Base-by-base conservation (phyloP, 2,329 filamentous ascomycete genomes). In the Colletotrichum filicis region DNA sequence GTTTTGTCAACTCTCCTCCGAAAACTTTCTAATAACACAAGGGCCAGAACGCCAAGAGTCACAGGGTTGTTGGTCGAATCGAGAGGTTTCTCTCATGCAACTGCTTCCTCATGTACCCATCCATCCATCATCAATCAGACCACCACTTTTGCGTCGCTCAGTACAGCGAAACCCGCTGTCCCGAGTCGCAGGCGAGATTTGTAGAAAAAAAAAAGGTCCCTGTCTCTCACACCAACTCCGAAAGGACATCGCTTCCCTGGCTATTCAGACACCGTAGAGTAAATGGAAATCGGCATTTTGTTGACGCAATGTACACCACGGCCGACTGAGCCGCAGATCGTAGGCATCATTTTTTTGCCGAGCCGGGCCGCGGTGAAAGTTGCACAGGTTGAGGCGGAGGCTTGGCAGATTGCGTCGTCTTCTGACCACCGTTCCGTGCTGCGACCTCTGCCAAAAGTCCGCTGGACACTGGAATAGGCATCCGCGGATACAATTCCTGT, bases 11-110 rank as follows among this genome's bases (percentile, higher is more conserved):
- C 35, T 55, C 49, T 62, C 60, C 61, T 46, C 35, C 56, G 28
- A 26, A 30, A 56, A 55, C 19, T 49, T 66, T 65, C 67, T 73
- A 73, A 32, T 71, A 73, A 73, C 71, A 73, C 71, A 73, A 56
- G 37, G 60, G 66, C 61, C 71, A 66, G 61, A 73, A 73, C 71
- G 67, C 67, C 66, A 46, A 35, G 70, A n/a, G 52, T 6, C 22
- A 71, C 30, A 24, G 55, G 49, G 19, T 5, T 16, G 32, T 49
- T 26, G 49, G 26, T 24, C 46, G 30, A 59, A 32, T 26, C 32
- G 32, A 59, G 49, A n/a, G 35, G 24, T 22, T 46, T 32, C 52
- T 26, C 24, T 37, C n/a, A 8, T 22, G 49, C 22, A 26, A 19
- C 32, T 42, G 60, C 46, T 26, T 71, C 61, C 66, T 46, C 16